Evolutionary conservation across 1,284 basidiomycete genomes (phyloP).

Genomic region (Boletus subluridellus): DNA sequence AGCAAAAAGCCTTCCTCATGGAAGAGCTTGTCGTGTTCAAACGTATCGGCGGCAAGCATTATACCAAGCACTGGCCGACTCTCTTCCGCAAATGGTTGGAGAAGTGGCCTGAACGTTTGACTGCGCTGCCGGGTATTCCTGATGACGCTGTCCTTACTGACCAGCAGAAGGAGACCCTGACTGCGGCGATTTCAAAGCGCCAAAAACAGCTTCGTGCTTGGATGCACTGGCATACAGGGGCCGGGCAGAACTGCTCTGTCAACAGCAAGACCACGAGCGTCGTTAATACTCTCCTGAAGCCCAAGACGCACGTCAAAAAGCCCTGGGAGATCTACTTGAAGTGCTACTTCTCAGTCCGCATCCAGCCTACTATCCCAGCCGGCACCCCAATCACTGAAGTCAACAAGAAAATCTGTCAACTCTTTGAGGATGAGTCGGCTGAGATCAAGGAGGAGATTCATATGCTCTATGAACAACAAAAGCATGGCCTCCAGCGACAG

Average conservation of each 20-base stretch:
- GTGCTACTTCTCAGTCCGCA: neutral
- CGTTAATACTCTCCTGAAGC: neutral
- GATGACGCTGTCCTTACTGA: neutral
- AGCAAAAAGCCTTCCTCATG: neutral
- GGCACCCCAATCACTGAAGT: neutral
- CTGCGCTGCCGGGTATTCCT: neutral
- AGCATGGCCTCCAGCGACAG: too few species aligned
- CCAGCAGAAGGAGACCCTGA: neutral
- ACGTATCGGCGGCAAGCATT: neutral
- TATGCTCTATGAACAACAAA: too few species aligned
- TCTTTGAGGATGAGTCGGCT: neutral
- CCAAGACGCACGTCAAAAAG: neutral
- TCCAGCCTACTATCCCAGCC: neutral
- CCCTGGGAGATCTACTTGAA: neutral
- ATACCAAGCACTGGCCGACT: neutral
- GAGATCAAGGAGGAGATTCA: neutral
- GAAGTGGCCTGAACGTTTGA: neutral
- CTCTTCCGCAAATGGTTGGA: neutral
- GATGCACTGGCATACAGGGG: neutral
- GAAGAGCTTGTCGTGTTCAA: neutral
- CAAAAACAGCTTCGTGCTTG: neutral
- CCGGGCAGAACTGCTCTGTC: neutral
- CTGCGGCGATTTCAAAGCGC: neutral
- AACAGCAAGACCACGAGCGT: neutral
- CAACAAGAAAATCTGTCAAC: neutral